Evolutionary conservation across 192 early-diverging fungal species (phyloP), one percentile per base, ranked within the genome.

Genomic region (Coemansia sp.): DNA sequence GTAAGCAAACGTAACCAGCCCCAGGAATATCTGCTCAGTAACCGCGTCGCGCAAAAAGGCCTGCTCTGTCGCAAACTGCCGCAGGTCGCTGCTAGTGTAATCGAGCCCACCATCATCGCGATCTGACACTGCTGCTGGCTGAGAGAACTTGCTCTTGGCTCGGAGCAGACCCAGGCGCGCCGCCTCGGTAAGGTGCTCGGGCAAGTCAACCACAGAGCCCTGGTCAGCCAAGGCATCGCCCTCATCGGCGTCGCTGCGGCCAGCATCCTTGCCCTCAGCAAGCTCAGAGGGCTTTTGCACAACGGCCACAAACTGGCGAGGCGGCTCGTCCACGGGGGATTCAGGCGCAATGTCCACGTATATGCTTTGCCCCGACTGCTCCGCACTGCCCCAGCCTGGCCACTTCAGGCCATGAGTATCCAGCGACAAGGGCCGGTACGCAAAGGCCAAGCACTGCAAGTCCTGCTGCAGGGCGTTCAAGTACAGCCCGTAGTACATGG

Each of bases 401-500:
- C 79, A 73, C 27, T 18, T 3, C 11, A 70, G 31, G 33, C 57
- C 31, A 4, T 16, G 22, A 1, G 54, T 13, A n/a, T 77, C 76
- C 10, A 81, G 24, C 18, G 65, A 84, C 41, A 97, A 85, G 3
- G 98, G 97, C 18, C 96, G 88, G 75, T 99, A 99, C 0, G 97
- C 88, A 73, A 94, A 99, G 0, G 93, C 96, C 55, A 99, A 86
- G 46, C 94, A 94, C 77, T 98, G 92, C 76, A 94, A 84, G 73
- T 98, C 98, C 73, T 92, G 92, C 42, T 93, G 87, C 47, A 93
- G 77, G 8, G 97, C 92, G 66, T 94, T 96, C 63, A 94, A 88
- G 70, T 93, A 96, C 68, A 95, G 94, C 65, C 95, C 94, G 22
- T 89, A 88, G 69, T 96, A 93, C 73, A 92, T 92, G 61, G 94